Conservation (phyloP, 2,329 filamentous ascomycete genomes). For the Apiospora sp. region DNA sequence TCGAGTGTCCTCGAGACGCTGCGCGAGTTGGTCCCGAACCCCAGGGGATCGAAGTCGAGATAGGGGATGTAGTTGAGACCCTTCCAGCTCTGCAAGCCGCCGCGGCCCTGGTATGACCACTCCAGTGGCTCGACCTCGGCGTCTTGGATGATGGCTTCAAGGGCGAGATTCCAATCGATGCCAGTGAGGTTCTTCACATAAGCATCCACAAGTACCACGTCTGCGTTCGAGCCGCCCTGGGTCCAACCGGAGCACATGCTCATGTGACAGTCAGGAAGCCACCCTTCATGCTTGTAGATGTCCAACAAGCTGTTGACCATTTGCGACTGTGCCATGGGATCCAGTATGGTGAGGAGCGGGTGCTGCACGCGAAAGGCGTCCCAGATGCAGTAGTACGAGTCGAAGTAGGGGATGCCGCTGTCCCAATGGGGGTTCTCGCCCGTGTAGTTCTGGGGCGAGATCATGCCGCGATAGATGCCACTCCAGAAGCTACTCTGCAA, state of each 20-base stretch:
- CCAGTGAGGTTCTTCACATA: constrained; percentile 68
- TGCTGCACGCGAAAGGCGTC: constrained; percentile 70
- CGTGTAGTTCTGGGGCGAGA: constrained; percentile 72
- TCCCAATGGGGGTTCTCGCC: constrained; percentile 70
- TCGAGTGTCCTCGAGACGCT: constrained; percentile 74
- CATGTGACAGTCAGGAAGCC: constrained; percentile 75
- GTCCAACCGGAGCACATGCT: constrained; percentile 71
- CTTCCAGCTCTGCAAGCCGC: constrained; percentile 72
- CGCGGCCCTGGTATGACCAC: constrained; percentile 71
- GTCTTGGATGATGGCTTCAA: constrained; percentile 71
- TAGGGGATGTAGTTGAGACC: constrained; percentile 69
- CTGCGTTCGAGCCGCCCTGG: constrained; percentile 73
- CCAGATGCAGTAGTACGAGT: constrained; percentile 66
- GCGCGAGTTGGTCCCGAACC: constrained; percentile 68
- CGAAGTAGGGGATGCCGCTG: constrained; percentile 69
- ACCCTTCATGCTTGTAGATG: constrained; percentile 70
- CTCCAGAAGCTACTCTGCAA: constrained; percentile 69
- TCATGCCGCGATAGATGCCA: constrained; percentile 66
- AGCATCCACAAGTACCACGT: constrained; percentile 68
- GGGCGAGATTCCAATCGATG: constrained; percentile 67
- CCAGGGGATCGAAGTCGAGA: constrained; percentile 65
- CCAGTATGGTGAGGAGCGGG: constrained; percentile 69
- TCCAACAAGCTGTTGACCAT: constrained; percentile 72
- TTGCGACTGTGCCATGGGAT: constrained; percentile 64
- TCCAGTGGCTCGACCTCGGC: constrained; percentile 67